Conservation (phyloP, 164 flowering plant genomes). For the Vitis rupestris region DNA sequence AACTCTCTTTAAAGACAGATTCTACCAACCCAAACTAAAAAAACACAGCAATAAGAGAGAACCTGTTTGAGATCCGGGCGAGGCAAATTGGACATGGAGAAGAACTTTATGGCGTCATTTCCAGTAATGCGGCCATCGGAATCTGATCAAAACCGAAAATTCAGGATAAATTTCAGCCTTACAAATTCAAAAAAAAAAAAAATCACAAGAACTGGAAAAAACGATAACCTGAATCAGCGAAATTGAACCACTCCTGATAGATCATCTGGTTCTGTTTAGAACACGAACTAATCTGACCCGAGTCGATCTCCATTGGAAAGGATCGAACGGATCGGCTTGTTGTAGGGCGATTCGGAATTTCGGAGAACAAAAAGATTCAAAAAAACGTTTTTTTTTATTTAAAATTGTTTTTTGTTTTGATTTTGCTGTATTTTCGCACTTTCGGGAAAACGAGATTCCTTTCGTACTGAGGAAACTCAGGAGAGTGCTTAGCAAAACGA, state of each 20-base stretch:
- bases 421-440: too few species aligned
- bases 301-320: slow-evolving; percentile 61
- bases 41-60: neutral
- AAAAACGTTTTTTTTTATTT: too few species aligned
- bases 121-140: slow-evolving; percentile 90
- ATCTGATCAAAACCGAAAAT: slow-evolving; percentile 35
- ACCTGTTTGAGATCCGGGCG: slow-evolving; percentile 93
- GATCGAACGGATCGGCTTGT: neutral
- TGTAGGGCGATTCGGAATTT: too few species aligned
- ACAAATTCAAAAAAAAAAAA: neutral
- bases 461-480: too few species aligned
- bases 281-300: slow-evolving; percentile 59
- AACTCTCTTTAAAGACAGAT: neutral
- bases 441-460: neutral
- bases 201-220: neutral
- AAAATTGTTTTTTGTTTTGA: too few species aligned
- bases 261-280: slow-evolving; percentile 79
- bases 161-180: neutral
- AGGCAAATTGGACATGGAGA: slow-evolving; percentile 72
- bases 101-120: slow-evolving; percentile 83
- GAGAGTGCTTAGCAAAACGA: too few species aligned
- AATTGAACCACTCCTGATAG: slow-evolving; percentile 81
- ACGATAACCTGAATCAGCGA: slow-evolving; percentile 75
- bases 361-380: too few species aligned
- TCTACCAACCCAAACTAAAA: neutral